Base-by-base conservation (phyloP, 129 eudicot species). In the Ambrosia trifida region DNA sequence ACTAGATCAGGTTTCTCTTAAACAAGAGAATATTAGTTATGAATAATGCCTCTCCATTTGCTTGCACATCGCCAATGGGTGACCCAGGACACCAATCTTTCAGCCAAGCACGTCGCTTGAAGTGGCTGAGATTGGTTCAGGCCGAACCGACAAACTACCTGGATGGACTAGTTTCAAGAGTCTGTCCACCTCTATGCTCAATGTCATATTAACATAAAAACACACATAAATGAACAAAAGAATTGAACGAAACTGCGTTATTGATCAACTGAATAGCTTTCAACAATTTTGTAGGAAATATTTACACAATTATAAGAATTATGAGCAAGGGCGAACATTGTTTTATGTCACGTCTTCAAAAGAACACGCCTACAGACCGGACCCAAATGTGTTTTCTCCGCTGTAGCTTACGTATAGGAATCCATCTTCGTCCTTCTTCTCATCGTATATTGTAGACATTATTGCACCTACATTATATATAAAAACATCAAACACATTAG, bases 341-440 rank as follows among this genome's bases (percentile, higher is more conserved):
- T 63, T 78, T 51, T 16, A 57, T 11, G 13, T 56, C 17, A 41
- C n/a, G n/a, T n/a, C 17, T 19, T 7, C 35, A 13, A 2, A 2
- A 13, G 32, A 17, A 44, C 49, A 46, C 30, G 7, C 31, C 66
- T 70, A 78, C 72, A 11, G 19, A 40, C 6, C 1, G n/a, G 68
- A 71, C 67, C 95, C 95, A 20, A 88, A 88, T 6, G 95, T 88
- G 86, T 85, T 88, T 73, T 88, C 95, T 11, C 95, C 95, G 28
- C 95, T 88, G 79, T 88, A 88, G 1, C 86, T 77, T 43, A 88
- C 89, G n/a, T 88, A 88, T 12, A 88, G 88, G 73, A 88, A 88
- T 35, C 95, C 95, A 50, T 88, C 95, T 44, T 66, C 88, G 30
- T 88, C 95, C 77, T 88, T 88, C 83, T 88, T 88, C 40, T 82